Evolutionary conservation across 495 filamentous ascomycete genomes (phyloP).

Genomic region (Rostrohypoxylon terebratum): DNA sequence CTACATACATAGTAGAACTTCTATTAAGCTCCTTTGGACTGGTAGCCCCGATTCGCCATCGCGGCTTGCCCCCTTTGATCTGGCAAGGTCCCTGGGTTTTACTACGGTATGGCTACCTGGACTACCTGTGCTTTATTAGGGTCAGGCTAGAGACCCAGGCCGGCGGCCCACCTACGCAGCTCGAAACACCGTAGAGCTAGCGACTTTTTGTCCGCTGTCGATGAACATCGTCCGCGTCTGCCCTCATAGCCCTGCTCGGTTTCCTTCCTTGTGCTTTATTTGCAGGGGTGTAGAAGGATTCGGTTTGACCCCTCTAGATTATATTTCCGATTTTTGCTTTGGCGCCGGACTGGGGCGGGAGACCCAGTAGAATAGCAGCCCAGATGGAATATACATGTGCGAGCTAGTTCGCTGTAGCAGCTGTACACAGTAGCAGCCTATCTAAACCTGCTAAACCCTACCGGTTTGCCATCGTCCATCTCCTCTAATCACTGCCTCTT

Average conservation of each 20-base stretch:
- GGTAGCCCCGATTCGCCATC: constrained; percentile 51
- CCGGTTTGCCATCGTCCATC: constrained; percentile 41
- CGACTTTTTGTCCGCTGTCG: constrained; percentile 34
- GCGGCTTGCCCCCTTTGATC: constrained; percentile 49
- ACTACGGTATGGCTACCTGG: constrained; percentile 47
- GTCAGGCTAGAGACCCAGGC: constrained; percentile 44
- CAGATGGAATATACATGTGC: constrained; percentile 45
- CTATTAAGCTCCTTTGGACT: constrained; percentile 43
- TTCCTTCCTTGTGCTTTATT: constrained; percentile 41
- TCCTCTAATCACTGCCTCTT: constrained; percentile 45
- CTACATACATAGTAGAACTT: constrained; percentile 25
- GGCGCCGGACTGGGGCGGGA: constrained; percentile 43
- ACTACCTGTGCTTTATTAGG: constrained; percentile 48
- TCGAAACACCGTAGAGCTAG: constrained; percentile 47
- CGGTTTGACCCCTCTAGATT: constrained; percentile 50
- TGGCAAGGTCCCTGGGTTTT: constrained; percentile 49
- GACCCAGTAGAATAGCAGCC: background rate
- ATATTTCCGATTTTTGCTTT: constrained; percentile 47
- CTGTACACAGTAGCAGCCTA: constrained; percentile 17
- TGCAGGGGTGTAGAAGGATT: constrained; percentile 52
- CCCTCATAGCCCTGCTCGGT: constrained; percentile 40
- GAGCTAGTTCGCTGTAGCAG: constrained; percentile 24
- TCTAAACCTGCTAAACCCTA: constrained; percentile 16
- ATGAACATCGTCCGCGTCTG: constrained; percentile 29
- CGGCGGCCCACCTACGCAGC: constrained; percentile 44